Evolutionary conservation across 2,329 filamentous ascomycete species (phyloP), one percentile per base, ranked within the genome.

Genomic region (Botrytis fabae): DNA sequence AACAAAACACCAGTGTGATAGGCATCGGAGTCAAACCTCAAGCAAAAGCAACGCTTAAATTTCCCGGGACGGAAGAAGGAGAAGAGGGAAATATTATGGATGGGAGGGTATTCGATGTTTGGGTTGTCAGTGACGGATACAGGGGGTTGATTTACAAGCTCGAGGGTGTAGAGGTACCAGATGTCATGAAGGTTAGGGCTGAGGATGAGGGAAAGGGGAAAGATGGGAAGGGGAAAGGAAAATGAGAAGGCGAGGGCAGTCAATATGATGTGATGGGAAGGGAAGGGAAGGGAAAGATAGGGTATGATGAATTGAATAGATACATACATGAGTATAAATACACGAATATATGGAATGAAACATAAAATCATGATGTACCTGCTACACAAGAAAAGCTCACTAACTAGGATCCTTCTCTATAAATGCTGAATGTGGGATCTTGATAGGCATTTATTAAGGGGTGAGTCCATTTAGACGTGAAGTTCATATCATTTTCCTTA

Each of bases 51-150:
- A 84, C 83, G 35, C 85, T 95, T 38, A 90, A 88, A 78, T 80
- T 95, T 38, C 90, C 91, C 5, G 76, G 79, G 12, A 83, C 81
- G 6, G 76, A 75, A 63, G 76, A 75, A 25, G 70, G 62, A 0
- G 76, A 76, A 25, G 76, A 76, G 63, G 76, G 75, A 10, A 75
- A 74, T 40, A 72, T 75, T 25, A 81, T 80, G 51, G 80, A 80
- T 40, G 83, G 85, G 75, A 89, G 90, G 78, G 92, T 87, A 80
- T 82, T 97, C 16, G 91, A 94, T 79, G 87, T 98, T 4, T 81
- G 88, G 75, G 90, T 98, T 3, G 85, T 96, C 28, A 98, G 95
- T 82, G 96, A 98, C 85, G 90, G 90, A 25, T 98, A 98, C 82
- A 85, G 94, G 48, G 93, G 92, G 0, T 89, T 98, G 86, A 85